Evolutionary conservation across 495 filamentous ascomycete species (phyloP).

Genomic region (Gamarada debralockiae): DNA sequence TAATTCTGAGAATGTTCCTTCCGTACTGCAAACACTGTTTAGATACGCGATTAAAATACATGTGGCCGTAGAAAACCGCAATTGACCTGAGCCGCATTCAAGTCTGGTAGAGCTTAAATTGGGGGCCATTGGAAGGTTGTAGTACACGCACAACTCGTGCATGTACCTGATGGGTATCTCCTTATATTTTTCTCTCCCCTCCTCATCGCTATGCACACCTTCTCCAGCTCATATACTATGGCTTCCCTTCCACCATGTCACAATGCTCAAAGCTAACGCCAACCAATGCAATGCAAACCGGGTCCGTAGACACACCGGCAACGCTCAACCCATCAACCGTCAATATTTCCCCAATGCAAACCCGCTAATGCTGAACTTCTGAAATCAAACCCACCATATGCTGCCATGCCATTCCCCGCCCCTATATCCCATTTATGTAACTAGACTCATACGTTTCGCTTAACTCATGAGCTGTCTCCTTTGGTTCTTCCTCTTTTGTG

Average conservation of each 20-base stretch:
- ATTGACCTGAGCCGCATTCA: too few species aligned
- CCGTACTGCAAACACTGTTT: too few species aligned
- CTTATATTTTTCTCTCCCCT: too few species aligned
- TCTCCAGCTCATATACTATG: neutral
- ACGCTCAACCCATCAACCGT: neutral
- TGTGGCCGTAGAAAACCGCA: too few species aligned
- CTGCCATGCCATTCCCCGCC: too few species aligned
- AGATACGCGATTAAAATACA: too few species aligned
- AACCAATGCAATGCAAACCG: conserved; percentile 11
- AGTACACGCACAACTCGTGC: too few species aligned
- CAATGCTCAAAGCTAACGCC: neutral
- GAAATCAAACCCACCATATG: neutral
- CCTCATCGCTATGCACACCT: neutral
- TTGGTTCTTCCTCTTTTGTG: neutral
- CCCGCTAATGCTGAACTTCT: too few species aligned
- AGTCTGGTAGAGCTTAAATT: too few species aligned
- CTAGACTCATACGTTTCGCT: neutral
- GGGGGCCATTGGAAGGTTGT: too few species aligned
- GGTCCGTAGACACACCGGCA: conserved; percentile 22
- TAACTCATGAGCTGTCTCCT: neutral
- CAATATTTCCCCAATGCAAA: neutral
- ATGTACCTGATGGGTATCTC: too few species aligned
- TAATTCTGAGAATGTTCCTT: too few species aligned
- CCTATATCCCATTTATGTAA: neutral
- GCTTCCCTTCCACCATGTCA: neutral